Conservation (phyloP, 768 basidiomycete genomes). For the Lactarius tabidus region DNA sequence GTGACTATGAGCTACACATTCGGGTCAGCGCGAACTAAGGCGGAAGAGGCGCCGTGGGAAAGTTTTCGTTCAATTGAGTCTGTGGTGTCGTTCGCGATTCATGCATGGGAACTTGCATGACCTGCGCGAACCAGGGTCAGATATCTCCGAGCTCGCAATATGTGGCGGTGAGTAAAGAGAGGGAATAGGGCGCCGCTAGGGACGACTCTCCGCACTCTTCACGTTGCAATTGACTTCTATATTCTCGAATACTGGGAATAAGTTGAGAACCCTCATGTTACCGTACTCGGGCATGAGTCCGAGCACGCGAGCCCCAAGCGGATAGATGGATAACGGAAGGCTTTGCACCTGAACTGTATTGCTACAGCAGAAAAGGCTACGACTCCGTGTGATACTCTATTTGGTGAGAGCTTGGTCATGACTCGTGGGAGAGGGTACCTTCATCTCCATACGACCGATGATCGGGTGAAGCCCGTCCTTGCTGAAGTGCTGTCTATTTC, state of each 20-base stretch:
- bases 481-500: background rate
- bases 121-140: background rate
- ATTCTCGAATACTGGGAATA: background rate
- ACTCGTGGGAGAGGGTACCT: background rate
- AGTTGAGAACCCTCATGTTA: background rate
- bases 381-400: background rate
- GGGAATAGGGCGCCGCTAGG: background rate
- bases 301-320: background rate
- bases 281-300: background rate
- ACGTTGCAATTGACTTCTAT: slow-evolving; percentile 3
- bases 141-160: background rate
- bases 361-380: background rate
- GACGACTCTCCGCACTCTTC: background rate
- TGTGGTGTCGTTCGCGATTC: background rate
- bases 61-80: background rate
- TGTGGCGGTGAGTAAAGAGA: background rate
- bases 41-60: background rate
- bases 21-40: background rate
- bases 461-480: background rate
- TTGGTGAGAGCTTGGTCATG: background rate
- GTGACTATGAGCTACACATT: background rate
- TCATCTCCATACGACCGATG: background rate
- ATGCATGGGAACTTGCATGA: background rate
- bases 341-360: background rate
- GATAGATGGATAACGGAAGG: background rate